Base-by-base conservation (phyloP, 2,329 filamentous ascomycete genomes). In the Nothopassalora personata region DNA sequence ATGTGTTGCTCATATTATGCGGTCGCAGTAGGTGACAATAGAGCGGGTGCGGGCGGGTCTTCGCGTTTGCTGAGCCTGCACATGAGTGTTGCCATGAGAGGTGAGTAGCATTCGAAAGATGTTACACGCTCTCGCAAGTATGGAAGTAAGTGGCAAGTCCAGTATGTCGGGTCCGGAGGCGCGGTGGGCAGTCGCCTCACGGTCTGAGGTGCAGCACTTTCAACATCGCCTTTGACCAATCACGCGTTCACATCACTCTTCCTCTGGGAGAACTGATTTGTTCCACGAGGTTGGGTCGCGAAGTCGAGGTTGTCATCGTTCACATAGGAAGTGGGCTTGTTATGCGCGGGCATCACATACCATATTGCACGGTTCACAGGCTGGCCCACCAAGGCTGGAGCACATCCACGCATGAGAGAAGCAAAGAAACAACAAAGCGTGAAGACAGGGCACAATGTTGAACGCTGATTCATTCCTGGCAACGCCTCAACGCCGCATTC, bases 1-100 rank as follows among this genome's bases (percentile, higher is more conserved):
- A 53, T 46, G 66, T n/a, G 68, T 64, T 1, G 67, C 68, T 66
- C 69, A 71, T 56, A 67, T 64, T 18, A 61, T 69, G 64, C 64
- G 47, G 68, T 50, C 27, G 31, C 74, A 34, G 49, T 33, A 5
- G 28, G 15, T 34, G 39, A 18, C 3, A 43, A n/a, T 18, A 43
- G n/a, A 8, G 39, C 39, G 5, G 5, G 13, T n/a, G 39, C 39
- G 39, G n/a, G 39, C 39, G 39, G 39, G 39, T 18, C 39, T 43
- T 13, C 39, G 39, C 28, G 46, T 49, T 49, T 49, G 46, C 46
- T 49, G 46, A 15, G n/a, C 39, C 39, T 43, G 39, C 39, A 43
- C 8, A 43, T n/a, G 39, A 18, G 9, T 15, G 39, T 8, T 43
- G 3, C 15, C 39, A 15, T 43, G 39, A n/a, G 39, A 18, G 15